Percentiles rank a stretch among this genome's conserved stretches.
Evolutionary conservation across 2,329 filamentous ascomycete genomes (phyloP).

Genomic region (Aspergillus sp.): DNA sequence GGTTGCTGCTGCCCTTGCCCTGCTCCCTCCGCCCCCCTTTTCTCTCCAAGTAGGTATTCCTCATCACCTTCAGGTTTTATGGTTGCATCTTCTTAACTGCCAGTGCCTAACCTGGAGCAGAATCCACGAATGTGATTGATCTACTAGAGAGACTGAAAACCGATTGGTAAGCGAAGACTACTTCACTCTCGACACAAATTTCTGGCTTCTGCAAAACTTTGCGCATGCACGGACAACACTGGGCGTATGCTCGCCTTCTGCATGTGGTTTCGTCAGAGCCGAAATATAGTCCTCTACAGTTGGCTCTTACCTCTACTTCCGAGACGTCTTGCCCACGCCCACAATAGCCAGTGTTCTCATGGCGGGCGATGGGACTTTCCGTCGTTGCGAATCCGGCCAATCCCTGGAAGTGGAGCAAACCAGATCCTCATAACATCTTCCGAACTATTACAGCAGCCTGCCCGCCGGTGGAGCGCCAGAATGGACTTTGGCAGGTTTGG

Average conservation of each 20-base stretch:
- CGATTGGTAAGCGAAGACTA: not conserved
- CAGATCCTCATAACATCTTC: not conserved
- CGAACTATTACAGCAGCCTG: not conserved
- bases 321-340: not conserved
- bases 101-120: not conserved
- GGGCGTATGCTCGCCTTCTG: not conserved
- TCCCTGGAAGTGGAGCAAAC: not conserved
- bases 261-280: not conserved
- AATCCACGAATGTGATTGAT: not conserved
- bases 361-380: not conserved
- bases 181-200: not conserved
- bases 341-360: not conserved
- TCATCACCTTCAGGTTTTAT: not conserved
- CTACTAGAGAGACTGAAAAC: not conserved
- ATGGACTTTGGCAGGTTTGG: not conserved
- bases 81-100: not conserved
- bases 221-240: not conserved
- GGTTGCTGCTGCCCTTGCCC: slow-evolving; percentile 15
- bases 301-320: not conserved
- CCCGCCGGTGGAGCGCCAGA: not conserved
- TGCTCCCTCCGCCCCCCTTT: slow-evolving; percentile 2
- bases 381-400: not conserved
- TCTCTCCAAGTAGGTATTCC: not conserved
- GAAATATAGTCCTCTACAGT: not conserved
- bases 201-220: not conserved